phyloP scores from a whole-genome alignment of 1,284 basidiomycete species.

The Marasmius sp. region DNA sequence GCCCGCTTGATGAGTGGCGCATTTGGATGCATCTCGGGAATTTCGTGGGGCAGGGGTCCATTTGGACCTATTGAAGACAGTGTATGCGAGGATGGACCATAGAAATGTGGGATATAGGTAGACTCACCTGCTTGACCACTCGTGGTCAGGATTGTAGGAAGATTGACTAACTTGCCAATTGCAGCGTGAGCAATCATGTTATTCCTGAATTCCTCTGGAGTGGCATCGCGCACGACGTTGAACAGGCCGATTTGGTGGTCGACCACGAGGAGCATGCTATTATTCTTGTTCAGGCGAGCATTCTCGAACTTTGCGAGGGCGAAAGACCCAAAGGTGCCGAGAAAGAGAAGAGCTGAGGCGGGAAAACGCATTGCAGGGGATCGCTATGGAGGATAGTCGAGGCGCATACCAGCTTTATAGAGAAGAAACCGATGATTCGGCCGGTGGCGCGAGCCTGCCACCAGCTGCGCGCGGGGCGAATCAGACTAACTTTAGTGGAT shows the following conservation, averaged over 20 bases:
- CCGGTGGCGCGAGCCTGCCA: too few species aligned
- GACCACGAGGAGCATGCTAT: conserved; percentile 41
- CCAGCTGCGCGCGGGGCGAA: too few species aligned
- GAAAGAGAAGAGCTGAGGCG: not conserved
- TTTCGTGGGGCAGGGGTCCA: conserved; percentile 42
- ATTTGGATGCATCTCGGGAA: conserved; percentile 43
- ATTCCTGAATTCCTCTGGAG: conserved; percentile 37
- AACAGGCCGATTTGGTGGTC: conserved; percentile 50
- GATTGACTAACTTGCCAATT: conserved; percentile 40
- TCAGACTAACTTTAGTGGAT: too few species aligned
- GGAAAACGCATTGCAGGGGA: too few species aligned
- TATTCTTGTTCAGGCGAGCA: conserved; percentile 43
- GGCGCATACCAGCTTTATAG: too few species aligned
- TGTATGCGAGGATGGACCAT: too few species aligned
- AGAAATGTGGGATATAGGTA: not conserved
- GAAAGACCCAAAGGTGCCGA: not conserved
- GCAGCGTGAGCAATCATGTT: conserved; percentile 47
- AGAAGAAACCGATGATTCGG: too few species aligned
- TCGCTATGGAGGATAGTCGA: too few species aligned
- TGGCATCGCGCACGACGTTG: conserved; percentile 40
- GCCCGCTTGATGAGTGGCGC: conserved; percentile 43
- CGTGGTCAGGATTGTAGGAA: conserved; percentile 47
- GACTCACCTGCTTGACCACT: conserved; percentile 40
- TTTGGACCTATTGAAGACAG: conserved; percentile 35
- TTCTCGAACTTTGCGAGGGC: conserved; percentile 18